Evolutionary conservation across 305 asterid genomes (phyloP), one percentile per base, ranked within the genome.

Genomic region (Plantago rigida): DNA sequence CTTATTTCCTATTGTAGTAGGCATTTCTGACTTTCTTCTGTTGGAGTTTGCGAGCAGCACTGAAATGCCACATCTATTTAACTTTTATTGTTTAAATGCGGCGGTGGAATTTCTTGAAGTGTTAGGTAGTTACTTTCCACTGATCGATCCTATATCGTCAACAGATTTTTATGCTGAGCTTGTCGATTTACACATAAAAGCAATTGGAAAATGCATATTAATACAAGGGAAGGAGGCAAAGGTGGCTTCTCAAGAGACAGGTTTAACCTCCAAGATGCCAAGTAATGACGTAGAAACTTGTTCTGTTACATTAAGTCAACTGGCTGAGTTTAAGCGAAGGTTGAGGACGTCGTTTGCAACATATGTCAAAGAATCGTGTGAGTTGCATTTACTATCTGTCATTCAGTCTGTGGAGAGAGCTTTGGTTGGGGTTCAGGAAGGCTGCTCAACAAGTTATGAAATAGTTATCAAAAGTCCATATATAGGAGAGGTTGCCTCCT

Each of bases 381-480:
- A 76, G 63, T 76, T 79, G 74, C 96, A 84, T 71, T 75, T 91
- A 51, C 66, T 67, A 62, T 79, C 93, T 15, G 78, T 81, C 62
- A 64, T 87, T 76, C 85, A 84, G 76, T 76, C 87, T 71, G 75
- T 84, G 45, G 98, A 91, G 83, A 87, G 98, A 82, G 95, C 98
- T 73, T 61, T 91, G 78, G 87, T 80, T 53, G 97, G 95, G 69
- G 79, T 76, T 69, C 86, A 81, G 74, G 86, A 81, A 59, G 84
- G 83, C 63, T 71, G 76, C 73, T 66, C 69, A 77, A 56, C 82
- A 60, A 82, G 76, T 79, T 82, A 84, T 75, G 89, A 86, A 71
- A 76, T 91, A 70, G 67, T 64, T 70, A 71, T 74, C 60, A 89
- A 84, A 67, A 69, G 67, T 81, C 79, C 70, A 51, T 69, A 76